Evolutionary conservation across 371 early-diverging fungal species (phyloP).

Genomic region (Mortierella sp.): DNA sequence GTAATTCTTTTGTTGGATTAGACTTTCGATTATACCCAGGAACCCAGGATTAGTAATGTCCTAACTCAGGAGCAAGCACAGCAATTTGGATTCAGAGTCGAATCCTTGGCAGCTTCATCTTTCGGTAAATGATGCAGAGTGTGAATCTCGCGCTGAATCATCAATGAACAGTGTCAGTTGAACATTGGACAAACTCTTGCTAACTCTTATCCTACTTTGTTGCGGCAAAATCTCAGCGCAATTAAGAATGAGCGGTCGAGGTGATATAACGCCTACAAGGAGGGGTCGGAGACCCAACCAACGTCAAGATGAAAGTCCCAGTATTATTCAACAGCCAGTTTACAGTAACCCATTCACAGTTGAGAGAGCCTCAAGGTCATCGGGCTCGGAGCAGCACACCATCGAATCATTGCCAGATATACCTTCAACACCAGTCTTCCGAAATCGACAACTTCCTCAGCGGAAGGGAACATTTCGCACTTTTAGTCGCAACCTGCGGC

Average conservation of each 20-base stretch:
- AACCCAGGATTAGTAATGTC: neutral
- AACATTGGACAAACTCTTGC: neutral
- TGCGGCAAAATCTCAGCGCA: neutral
- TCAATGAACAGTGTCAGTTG: neutral
- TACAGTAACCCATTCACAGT: constrained; percentile 4
- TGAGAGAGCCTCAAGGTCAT: neutral
- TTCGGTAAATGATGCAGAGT: neutral
- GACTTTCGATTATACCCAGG: neutral
- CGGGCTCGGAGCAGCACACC: neutral
- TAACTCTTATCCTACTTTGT: neutral
- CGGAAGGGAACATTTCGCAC: neutral
- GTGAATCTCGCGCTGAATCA: neutral
- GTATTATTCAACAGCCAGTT: neutral
- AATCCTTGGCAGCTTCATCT: no score
- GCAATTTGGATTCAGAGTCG: no score
- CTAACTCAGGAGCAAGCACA: neutral
- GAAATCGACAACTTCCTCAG: neutral
- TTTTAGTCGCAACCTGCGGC: neutral
- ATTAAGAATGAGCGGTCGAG: neutral
- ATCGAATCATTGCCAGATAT: neutral
- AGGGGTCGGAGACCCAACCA: neutral
- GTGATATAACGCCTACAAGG: neutral
- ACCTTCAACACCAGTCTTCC: neutral
- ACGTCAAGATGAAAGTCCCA: neutral
- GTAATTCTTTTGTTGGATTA: no score